Percentiles rank a stretch among this genome's conserved stretches.
These are phyloP conservation scores for Houttuynia cordata DNA, from an alignment of 164 flowering plant genomes.

Conservation along the genomic window DNA sequence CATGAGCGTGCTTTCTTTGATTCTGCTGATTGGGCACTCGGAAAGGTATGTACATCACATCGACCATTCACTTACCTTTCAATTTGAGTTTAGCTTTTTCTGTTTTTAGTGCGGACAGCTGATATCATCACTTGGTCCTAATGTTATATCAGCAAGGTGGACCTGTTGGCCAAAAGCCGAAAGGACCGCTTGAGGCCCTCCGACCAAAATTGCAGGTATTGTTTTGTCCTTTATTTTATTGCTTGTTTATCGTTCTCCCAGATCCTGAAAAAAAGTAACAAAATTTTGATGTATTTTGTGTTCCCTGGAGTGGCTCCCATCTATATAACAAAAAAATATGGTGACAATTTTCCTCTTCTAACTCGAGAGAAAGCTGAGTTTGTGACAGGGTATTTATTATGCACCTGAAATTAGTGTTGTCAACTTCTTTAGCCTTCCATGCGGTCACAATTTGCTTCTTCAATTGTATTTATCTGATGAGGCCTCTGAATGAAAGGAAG, in stretches of 20 bases:
- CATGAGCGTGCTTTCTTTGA: slow-evolving; percentile 98
- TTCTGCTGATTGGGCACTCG: slow-evolving; percentile 98
- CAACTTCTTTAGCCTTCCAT: too few relatives aligned
- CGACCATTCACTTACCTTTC: too few relatives aligned
- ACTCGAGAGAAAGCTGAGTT: too few relatives aligned
- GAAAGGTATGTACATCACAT: slow-evolving; percentile 46
- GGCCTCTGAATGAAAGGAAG: too few relatives aligned
- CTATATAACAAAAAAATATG: too few relatives aligned
- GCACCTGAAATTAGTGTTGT: too few relatives aligned
- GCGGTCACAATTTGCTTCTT: too few relatives aligned
- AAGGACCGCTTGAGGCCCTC: slow-evolving; percentile 94
- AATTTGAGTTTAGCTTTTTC: neutral
- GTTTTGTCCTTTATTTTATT: neutral
- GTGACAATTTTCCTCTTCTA: too few relatives aligned
- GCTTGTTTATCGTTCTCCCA: neutral
- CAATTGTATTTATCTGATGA: too few relatives aligned
- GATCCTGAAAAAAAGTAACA: neutral
- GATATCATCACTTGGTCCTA: neutral
- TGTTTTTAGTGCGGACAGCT: neutral
- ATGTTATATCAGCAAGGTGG: slow-evolving; percentile 53
- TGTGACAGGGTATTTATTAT: too few relatives aligned
- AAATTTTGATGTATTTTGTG: too few relatives aligned
- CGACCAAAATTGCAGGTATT: slow-evolving; percentile 86
- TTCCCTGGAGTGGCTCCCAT: too few relatives aligned
- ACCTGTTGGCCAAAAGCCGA: slow-evolving; percentile 49